Evolutionary conservation across 2,329 filamentous ascomycete species (phyloP).

Genomic region (Cryphonectria naterciae): DNA sequence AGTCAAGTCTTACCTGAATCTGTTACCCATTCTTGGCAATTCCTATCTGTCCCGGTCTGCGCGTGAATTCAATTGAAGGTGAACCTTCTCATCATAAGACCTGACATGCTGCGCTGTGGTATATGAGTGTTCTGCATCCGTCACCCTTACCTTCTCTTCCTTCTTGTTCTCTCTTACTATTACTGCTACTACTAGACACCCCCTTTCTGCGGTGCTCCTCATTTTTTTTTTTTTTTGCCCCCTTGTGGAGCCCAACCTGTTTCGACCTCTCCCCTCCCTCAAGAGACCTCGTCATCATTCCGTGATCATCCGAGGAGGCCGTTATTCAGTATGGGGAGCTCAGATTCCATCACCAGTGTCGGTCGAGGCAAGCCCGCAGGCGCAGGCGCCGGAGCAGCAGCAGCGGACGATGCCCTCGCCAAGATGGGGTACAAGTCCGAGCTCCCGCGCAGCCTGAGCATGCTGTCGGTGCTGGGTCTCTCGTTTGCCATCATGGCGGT

Average conservation of each 20-base stretch:
- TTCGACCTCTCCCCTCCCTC: background rate
- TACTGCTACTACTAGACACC: background rate
- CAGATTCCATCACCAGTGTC: slow-evolving; percentile 16
- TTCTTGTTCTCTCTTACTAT: background rate
- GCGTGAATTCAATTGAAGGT: background rate
- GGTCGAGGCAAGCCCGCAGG: slow-evolving; percentile 4
- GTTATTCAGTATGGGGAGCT: slow-evolving; percentile 1
- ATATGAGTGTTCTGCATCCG: background rate
- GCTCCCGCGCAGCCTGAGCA: slow-evolving; percentile 67
- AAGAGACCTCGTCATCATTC: background rate
- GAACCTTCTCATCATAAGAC: background rate
- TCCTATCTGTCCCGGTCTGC: background rate
- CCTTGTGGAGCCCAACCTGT: background rate
- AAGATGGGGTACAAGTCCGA: slow-evolving; percentile 71
- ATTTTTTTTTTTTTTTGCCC: background rate
- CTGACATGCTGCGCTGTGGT: background rate
- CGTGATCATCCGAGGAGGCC: background rate
- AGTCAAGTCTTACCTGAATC: slow-evolving; percentile 2
- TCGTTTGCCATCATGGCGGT: slow-evolving; percentile 79
- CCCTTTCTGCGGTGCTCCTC: background rate
- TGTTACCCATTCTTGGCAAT: slow-evolving; percentile 8
- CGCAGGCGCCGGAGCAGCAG: slow-evolving; percentile 39
- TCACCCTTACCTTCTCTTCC: background rate
- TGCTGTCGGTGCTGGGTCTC: slow-evolving; percentile 67
- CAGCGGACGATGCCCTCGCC: slow-evolving; percentile 63